Conservation (phyloP, 352 stramenopile species). For the Globisporangium parvum region DNA sequence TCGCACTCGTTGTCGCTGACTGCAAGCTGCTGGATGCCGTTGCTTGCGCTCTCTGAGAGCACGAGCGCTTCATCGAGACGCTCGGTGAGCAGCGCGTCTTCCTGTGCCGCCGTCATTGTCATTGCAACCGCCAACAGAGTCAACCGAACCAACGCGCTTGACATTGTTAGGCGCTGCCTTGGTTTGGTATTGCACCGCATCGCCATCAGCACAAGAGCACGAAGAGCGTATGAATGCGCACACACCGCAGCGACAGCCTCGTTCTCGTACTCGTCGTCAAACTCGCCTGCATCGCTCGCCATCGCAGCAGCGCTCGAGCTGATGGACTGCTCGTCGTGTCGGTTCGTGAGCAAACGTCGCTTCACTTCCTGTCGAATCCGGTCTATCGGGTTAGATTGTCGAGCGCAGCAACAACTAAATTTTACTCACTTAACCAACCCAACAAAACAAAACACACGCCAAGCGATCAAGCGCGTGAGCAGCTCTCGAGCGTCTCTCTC, state of each 20-base stretch:
- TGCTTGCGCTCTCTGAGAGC: background rate
- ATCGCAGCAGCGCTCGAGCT: too few species aligned
- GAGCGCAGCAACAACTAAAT: too few species aligned
- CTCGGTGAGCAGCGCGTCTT: slow-evolving; percentile 9
- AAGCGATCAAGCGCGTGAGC: too few species aligned
- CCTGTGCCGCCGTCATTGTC: background rate
- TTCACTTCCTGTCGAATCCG: background rate
- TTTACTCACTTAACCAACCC: too few species aligned
- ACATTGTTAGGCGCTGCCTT: too few species aligned
- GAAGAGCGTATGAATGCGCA: background rate
- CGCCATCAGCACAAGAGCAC: too few species aligned
- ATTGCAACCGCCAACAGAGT: background rate
- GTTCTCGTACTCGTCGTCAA: slow-evolving; percentile 18
- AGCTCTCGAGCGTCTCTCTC: too few species aligned
- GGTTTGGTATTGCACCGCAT: too few species aligned
- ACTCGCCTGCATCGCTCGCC: slow-evolving; percentile 13
- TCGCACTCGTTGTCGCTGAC: background rate
- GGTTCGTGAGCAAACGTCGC: background rate
- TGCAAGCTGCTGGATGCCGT: background rate
- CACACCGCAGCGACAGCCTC: slow-evolving; percentile 10
- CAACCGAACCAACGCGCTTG: too few species aligned
- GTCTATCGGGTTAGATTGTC: background rate
- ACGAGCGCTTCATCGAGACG: slow-evolving; percentile 2
- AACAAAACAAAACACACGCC: too few species aligned
- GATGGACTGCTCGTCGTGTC: background rate